Evolutionary conservation across 2,329 filamentous ascomycete genomes (phyloP).

Genomic region (Pseudogymnoascus sp.): DNA sequence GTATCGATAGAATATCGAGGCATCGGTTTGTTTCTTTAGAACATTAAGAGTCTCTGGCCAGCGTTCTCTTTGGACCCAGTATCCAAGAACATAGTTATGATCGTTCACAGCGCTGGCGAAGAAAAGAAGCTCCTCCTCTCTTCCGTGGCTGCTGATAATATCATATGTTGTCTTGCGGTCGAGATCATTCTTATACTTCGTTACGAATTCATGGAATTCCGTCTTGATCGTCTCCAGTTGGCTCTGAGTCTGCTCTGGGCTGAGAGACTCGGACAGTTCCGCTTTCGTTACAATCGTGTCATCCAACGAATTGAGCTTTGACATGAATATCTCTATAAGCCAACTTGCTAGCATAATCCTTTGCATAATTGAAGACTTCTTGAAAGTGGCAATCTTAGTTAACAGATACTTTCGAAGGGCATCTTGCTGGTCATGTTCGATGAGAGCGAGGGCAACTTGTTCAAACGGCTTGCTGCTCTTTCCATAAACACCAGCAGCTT

Average conservation of each 20-base stretch:
- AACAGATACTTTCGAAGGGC: constrained; percentile 83
- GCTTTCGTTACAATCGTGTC: constrained; percentile 88
- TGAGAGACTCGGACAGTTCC: constrained; percentile 65
- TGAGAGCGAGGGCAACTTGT: constrained; percentile 83
- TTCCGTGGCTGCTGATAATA: constrained; percentile 87
- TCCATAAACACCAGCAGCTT: constrained; percentile 85
- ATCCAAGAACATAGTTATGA: constrained; percentile 88
- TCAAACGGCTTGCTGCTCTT: constrained; percentile 96
- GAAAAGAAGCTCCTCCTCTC: constrained; percentile 85
- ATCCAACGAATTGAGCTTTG: constrained; percentile 87
- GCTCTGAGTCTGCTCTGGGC: constrained; percentile 61
- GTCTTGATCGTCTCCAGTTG: constrained; percentile 62
- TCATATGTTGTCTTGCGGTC: constrained; percentile 92
- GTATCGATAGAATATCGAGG: constrained; percentile 92
- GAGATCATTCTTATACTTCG: constrained; percentile 75
- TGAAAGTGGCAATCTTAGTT: constrained; percentile 73
- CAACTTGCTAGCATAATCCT: constrained; percentile 90
- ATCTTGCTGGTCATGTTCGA: constrained; percentile 84
- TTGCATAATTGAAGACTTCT: constrained; percentile 83
- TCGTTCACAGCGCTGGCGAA: constrained; percentile 86
- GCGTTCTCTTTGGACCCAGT: constrained; percentile 93
- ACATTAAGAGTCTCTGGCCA: constrained; percentile 84
- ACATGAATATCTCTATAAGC: constrained; percentile 95
- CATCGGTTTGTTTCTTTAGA: constrained; percentile 84
- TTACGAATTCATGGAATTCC: constrained; percentile 84